Evolutionary conservation across 2,329 filamentous ascomycete species (phyloP).

Genomic region (Colletotrichum falcatum): DNA sequence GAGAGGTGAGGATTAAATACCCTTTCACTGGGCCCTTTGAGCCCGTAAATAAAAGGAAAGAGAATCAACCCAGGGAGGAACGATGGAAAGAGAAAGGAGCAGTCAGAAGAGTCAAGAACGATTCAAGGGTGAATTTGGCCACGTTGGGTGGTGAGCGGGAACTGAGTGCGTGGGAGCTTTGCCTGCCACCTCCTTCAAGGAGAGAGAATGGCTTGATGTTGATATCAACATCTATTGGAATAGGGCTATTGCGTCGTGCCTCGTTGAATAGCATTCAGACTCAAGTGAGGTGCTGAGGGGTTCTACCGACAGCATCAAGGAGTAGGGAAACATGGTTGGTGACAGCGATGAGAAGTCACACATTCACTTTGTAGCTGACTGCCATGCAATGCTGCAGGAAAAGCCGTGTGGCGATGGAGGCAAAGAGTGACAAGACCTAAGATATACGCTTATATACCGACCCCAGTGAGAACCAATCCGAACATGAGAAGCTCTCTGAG

Average conservation of each 20-base stretch:
- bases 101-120: neutral
- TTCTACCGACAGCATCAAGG: too few species aligned
- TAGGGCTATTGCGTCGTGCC: neutral
- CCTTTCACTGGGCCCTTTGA: neutral
- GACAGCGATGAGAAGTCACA: neutral
- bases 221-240: neutral
- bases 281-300: neutral
- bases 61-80: neutral
- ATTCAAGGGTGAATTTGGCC: neutral
- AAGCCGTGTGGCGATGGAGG: neutral
- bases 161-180: too few species aligned
- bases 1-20: neutral
- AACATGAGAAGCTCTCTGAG: neutral
- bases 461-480: neutral
- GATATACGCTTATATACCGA: neutral
- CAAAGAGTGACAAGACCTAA: neutral
- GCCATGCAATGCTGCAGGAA: neutral
- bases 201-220: neutral
- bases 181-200: neutral
- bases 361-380: neutral
- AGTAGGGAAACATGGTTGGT: neutral
- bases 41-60: too few species aligned
- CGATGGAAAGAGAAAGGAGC: neutral
- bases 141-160: neutral
- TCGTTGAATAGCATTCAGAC: too few species aligned